Conservation (phyloP, 108 stramenopile genomes). For the Discostella stelligeroides region DNA sequence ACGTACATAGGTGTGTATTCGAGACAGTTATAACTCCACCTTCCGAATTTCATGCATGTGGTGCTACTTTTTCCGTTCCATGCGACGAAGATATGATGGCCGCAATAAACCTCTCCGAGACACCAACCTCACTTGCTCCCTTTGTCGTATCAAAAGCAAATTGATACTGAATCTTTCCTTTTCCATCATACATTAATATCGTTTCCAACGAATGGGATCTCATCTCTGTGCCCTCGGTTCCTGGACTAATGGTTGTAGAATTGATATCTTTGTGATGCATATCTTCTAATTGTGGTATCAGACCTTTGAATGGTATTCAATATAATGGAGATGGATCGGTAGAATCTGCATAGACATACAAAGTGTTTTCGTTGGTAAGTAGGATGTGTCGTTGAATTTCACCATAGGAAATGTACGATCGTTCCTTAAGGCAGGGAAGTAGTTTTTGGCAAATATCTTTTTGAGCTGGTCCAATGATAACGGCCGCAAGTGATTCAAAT, state of each 20-base stretch:
- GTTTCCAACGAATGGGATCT: conserved; percentile 43
- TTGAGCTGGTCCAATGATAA: conserved; percentile 50
- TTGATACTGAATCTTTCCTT: conserved; percentile 60
- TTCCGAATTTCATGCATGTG: too few species aligned
- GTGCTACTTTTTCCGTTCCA: too few species aligned
- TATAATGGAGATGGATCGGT: conserved; percentile 66
- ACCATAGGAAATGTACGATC: conserved; percentile 64
- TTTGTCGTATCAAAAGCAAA: conserved; percentile 60
- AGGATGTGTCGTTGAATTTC: conserved; percentile 68
- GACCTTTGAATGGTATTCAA: conserved; percentile 50
- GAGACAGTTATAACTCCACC: too few species aligned
- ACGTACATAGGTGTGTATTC: too few species aligned
- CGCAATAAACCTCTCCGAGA: conserved; percentile 4
- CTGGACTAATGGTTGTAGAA: conserved; percentile 64
- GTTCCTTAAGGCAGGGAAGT: conserved; percentile 51
- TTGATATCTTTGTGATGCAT: conserved; percentile 51
- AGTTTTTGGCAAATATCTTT: conserved; percentile 49
- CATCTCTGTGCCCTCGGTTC: conserved; percentile 17
- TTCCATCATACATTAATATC: conserved; percentile 53
- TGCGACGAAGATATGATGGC: background rate
- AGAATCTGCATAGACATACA: conserved; percentile 58
- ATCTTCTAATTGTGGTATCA: conserved; percentile 59
- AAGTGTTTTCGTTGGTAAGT: conserved; percentile 35
- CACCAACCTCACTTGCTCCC: background rate
- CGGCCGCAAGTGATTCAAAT: conserved; percentile 57